Percentiles rank a stretch among this genome's conserved stretches.
Conservation (phyloP, 2,329 filamentous ascomycete genomes). For the Talaromyces atroroseus region DNA sequence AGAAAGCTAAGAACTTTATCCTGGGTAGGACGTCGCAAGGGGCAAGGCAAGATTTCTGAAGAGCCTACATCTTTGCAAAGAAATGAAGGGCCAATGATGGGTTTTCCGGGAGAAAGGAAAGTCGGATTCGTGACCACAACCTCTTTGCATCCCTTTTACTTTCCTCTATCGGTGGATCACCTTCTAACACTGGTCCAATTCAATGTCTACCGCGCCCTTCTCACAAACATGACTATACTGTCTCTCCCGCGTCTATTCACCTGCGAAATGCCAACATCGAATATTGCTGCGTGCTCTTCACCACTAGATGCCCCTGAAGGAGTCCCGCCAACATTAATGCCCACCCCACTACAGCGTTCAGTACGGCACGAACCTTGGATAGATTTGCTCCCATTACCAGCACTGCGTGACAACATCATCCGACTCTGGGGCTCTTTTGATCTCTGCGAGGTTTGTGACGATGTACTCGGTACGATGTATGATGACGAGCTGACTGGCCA, state of each 20-base stretch:
- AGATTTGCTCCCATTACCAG: constrained; percentile 23
- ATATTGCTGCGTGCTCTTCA: constrained; percentile 7
- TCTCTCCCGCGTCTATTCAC: constrained; percentile 5
- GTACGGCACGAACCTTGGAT: constrained; percentile 26
- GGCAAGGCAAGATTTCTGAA: neutral
- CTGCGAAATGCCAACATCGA: constrained; percentile 5
- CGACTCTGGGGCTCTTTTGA: constrained; percentile 16
- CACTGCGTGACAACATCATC: constrained; percentile 23
- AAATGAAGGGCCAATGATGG: too few species aligned
- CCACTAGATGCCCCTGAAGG: neutral
- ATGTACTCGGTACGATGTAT: constrained; percentile 16
- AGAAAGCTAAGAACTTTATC: neutral
- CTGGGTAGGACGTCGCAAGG: constrained; percentile 4
- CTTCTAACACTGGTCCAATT: constrained; percentile 14
- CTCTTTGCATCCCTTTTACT: neutral
- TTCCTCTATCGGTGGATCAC: constrained; percentile 13
- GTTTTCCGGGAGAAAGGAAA: neutral
- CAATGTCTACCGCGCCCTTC: constrained; percentile 15
- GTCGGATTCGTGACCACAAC: neutral
- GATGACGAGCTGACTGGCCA: constrained; percentile 12
- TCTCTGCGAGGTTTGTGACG: constrained; percentile 20
- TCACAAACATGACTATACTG: constrained; percentile 14
- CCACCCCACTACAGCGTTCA: constrained; percentile 16
- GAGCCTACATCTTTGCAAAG: neutral
- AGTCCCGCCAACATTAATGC: constrained; percentile 1